Evolutionary conservation across 2,329 filamentous ascomycete genomes (phyloP).

Genomic region (Epichloe gansuensis): DNA sequence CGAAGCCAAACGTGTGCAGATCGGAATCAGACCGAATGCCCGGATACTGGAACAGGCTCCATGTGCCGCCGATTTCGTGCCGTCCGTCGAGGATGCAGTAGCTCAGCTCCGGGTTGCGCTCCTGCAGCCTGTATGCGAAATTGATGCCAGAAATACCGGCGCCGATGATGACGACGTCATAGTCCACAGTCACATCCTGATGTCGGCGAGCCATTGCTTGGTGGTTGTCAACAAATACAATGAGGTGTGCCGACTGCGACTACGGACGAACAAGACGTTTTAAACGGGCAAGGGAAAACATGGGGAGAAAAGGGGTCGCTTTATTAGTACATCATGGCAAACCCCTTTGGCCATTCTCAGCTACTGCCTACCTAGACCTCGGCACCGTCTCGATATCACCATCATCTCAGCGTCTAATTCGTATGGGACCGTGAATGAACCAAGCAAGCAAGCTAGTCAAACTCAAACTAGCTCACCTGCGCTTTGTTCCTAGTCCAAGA

Average conservation of each 20-base stretch:
- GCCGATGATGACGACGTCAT: conserved; percentile 50
- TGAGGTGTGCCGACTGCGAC: background rate
- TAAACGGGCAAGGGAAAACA: background rate
- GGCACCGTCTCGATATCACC: no score
- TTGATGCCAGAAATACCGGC: conserved; percentile 62
- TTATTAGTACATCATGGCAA: no score
- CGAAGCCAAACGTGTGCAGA: conserved; percentile 46
- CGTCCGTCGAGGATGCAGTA: conserved; percentile 56
- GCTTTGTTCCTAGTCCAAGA: no score
- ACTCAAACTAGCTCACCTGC: background rate
- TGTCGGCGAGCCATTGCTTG: background rate
- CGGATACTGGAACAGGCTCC: conserved; percentile 62
- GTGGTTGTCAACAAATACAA: background rate
- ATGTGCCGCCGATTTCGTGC: conserved; percentile 54
- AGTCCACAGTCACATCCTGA: conserved; percentile 1
- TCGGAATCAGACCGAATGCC: conserved; percentile 52
- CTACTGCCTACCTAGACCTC: no score
- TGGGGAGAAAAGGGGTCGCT: no score
- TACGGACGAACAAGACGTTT: background rate
- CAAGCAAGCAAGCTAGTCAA: background rate
- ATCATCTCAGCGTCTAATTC: no score
- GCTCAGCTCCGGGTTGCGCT: conserved; percentile 35
- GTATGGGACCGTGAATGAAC: no score
- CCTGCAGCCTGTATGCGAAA: conserved; percentile 50
- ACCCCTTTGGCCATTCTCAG: no score